phyloP scores from a whole-genome alignment of 2,329 filamentous ascomycete genomes.

The Alternaria gansuensis region DNA sequence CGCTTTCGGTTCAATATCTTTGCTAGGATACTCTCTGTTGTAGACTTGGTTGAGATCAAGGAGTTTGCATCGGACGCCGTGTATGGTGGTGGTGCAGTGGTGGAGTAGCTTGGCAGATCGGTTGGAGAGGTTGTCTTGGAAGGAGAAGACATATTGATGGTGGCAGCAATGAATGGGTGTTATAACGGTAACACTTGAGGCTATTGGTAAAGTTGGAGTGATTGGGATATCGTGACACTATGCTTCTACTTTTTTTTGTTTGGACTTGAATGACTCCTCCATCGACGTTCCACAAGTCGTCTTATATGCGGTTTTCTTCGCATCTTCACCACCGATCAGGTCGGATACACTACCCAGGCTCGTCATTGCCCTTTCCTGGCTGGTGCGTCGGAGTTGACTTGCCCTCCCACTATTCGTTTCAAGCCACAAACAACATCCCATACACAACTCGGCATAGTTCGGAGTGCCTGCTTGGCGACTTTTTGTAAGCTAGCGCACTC shows the following conservation, averaged over 20 bases:
- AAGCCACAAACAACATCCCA: not conserved
- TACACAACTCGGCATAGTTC: not conserved
- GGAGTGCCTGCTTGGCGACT: not conserved
- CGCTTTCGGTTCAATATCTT: slow-evolving; percentile 26
- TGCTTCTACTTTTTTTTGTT: not conserved
- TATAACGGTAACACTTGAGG: not conserved
- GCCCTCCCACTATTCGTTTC: not conserved
- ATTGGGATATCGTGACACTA: not conserved
- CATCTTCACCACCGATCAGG: slow-evolving; percentile 1
- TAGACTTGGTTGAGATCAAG: slow-evolving; percentile 20
- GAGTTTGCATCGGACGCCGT: slow-evolving; percentile 21
- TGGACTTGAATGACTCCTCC: not conserved
- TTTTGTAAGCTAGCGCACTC: slow-evolving; percentile 1
- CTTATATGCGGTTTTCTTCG: slow-evolving; percentile 2
- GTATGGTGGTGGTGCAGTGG: slow-evolving; percentile 23
- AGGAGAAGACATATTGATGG: slow-evolving; percentile 14
- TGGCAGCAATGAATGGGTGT: not conserved
- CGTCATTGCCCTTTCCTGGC: not conserved
- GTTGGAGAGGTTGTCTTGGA: slow-evolving; percentile 1
- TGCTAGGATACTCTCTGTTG: slow-evolving; percentile 27
- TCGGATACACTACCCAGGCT: not conserved
- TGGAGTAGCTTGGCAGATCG: slow-evolving; percentile 11
- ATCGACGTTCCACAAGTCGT: not conserved
- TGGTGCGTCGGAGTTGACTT: slow-evolving; percentile 3
- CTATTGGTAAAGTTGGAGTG: not conserved